Evolutionary conservation across 139 green algal species (phyloP).

Genomic region (Chlorella sorokiniana): DNA sequence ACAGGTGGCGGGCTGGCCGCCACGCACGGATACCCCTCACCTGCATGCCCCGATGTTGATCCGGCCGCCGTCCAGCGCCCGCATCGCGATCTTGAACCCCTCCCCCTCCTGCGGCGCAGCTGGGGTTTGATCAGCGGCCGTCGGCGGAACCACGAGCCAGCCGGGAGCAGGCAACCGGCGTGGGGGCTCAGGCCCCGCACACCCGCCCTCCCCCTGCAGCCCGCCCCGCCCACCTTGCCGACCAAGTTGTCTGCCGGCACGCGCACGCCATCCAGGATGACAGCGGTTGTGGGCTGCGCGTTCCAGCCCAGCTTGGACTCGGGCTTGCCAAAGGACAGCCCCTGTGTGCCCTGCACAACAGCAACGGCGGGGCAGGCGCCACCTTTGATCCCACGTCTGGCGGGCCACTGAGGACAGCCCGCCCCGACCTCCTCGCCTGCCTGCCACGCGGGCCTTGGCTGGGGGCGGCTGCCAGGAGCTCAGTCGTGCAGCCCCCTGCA

Average conservation of each 20-base stretch:
- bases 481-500: too few relatives aligned
- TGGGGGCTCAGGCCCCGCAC: not conserved
- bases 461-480: too few relatives aligned
- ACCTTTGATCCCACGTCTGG: not conserved
- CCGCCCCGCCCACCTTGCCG: not conserved
- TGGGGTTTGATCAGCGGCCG: too few relatives aligned
- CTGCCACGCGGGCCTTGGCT: too few relatives aligned
- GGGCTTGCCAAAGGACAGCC: conserved; percentile 76
- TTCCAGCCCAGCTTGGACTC: conserved; percentile 88
- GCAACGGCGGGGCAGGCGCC: too few relatives aligned
- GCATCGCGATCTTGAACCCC: conserved; percentile 86
- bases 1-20: too few relatives aligned
- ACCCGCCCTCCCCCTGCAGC: too few relatives aligned
- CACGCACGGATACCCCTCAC: too few relatives aligned
- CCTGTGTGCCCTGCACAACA: conserved; percentile 47
- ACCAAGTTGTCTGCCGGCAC: conserved; percentile 42
- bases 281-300: conserved; percentile 72
- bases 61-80: conserved; percentile 74
- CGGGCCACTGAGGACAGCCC: too few relatives aligned
- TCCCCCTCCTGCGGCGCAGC: conserved; percentile 53
- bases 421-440: too few relatives aligned
- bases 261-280: conserved; percentile 69
- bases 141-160: too few relatives aligned
- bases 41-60: conserved; percentile 84
- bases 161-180: too few relatives aligned